Conservation (phyloP, 2,329 filamentous ascomycete species). For the Paraconiothyrium sp. region DNA sequence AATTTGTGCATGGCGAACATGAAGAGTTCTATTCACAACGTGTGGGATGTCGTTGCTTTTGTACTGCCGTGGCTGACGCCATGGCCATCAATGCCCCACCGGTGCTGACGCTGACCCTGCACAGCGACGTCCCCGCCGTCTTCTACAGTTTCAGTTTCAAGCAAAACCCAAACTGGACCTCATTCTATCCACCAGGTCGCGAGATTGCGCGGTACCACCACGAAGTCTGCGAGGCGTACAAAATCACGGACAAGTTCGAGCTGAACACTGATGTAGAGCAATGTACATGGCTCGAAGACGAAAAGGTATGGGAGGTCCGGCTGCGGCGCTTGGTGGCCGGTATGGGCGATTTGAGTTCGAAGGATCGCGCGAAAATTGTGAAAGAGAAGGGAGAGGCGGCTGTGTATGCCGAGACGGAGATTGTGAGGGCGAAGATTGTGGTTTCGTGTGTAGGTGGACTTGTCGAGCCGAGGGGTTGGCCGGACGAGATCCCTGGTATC, state of each 20-base stretch:
- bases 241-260: slow-evolving; percentile 66
- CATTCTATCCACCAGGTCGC: slow-evolving; percentile 57
- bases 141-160: slow-evolving; percentile 68
- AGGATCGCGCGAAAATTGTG: slow-evolving; percentile 57
- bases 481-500: slow-evolving; percentile 61
- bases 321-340: slow-evolving; percentile 62
- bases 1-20: not conserved
- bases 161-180: slow-evolving; percentile 62
- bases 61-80: slow-evolving; percentile 17
- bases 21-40: not conserved
- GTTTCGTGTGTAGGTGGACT: slow-evolving; percentile 65
- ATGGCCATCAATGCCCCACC: not conserved
- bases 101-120: slow-evolving; percentile 14
- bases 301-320: slow-evolving; percentile 65
- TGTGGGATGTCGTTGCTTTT: not conserved
- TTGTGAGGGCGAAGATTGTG: slow-evolving; percentile 63
- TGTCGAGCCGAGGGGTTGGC: slow-evolving; percentile 63
- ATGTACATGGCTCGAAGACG: slow-evolving; percentile 62
- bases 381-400: slow-evolving; percentile 55
- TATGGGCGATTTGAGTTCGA: slow-evolving; percentile 61
- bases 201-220: slow-evolving; percentile 64
- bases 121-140: slow-evolving; percentile 59
- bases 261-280: slow-evolving; percentile 66
- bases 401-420: slow-evolving; percentile 63
- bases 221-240: slow-evolving; percentile 62